Percentiles rank a stretch among this genome's conserved stretches.
These are phyloP conservation scores for Tricholoma bakamatsutake DNA, from an alignment of 768 basidiomycete species.

Conservation along the genomic window DNA sequence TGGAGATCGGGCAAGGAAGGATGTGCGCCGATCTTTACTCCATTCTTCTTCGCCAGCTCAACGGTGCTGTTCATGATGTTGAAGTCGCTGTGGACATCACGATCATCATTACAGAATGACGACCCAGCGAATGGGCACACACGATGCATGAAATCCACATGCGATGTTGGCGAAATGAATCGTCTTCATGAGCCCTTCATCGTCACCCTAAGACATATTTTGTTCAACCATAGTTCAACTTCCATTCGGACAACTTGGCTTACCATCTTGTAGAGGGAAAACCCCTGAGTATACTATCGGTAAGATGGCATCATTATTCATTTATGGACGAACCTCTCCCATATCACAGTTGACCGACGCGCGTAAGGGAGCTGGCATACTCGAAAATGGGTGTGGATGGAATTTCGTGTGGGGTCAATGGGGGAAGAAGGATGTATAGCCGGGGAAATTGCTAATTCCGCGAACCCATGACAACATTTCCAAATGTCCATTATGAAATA, in stretches of 20 bases:
- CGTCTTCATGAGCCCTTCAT: conserved; percentile 46
- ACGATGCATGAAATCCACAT: conserved; percentile 68
- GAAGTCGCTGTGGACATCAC: conserved; percentile 39
- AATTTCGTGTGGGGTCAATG: not conserved
- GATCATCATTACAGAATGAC: not conserved
- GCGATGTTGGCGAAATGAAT: conserved; percentile 61
- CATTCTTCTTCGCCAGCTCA: conserved; percentile 45
- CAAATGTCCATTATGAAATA: too few relatives aligned
- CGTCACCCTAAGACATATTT: conserved; percentile 34
- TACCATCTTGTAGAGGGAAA: conserved; percentile 44
- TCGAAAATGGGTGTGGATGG: not conserved
- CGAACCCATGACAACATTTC: too few relatives aligned
- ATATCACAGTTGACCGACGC: conserved; percentile 52
- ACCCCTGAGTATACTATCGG: conserved; percentile 33
- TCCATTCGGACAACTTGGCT: not conserved
- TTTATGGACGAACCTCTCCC: conserved; percentile 40
- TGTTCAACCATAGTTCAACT: not conserved
- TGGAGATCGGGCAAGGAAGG: conserved; percentile 60
- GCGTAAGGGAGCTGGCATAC: conserved; percentile 4
- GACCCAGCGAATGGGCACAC: not conserved
- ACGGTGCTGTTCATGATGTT: conserved; percentile 63
- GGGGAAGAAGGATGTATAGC: too few relatives aligned
- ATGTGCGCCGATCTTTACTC: conserved; percentile 60
- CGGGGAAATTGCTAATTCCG: too few relatives aligned
- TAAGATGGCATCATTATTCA: not conserved